Conservation (phyloP, 768 basidiomycete genomes). For the Lactarius trivialis region DNA sequence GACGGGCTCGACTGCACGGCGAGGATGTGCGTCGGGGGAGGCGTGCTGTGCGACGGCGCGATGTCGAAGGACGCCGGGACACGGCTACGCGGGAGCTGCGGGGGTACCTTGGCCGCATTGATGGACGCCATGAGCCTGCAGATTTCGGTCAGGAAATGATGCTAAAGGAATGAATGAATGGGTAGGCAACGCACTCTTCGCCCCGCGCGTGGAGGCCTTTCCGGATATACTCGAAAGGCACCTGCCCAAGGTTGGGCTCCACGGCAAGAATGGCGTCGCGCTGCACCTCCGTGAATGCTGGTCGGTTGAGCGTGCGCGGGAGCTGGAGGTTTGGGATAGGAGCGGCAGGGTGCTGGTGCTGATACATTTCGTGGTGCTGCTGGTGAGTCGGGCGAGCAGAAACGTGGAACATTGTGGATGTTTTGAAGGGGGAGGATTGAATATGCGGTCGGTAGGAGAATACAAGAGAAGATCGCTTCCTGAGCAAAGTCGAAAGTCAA, state of each 20-base stretch:
- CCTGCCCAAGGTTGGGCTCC: conserved; percentile 42
- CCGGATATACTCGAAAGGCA: conserved; percentile 60
- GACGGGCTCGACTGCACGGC: conserved; percentile 36
- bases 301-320: conserved; percentile 63
- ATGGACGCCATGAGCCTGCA: conserved; percentile 21
- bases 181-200: conserved; percentile 33
- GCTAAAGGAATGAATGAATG: not conserved
- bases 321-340: conserved; percentile 48
- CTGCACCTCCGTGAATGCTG: conserved; percentile 50
- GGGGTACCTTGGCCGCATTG: conserved; percentile 11
- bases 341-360: conserved; percentile 21
- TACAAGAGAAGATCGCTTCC: conserved; percentile 13
- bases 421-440: not conserved
- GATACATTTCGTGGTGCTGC: conserved; percentile 19
- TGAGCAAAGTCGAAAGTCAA: conserved; percentile 20
- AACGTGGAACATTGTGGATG: conserved; percentile 21
- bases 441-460: not conserved
- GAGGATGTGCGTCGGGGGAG: conserved; percentile 28
- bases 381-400: conserved; percentile 16
- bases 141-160: not conserved
- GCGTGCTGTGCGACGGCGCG: conserved; percentile 5
- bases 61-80: conserved; percentile 21
- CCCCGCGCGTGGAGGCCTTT: conserved; percentile 43
- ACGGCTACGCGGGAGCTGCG: conserved; percentile 19
- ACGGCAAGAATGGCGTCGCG: conserved; percentile 49